Percentiles rank a stretch among this genome's conserved stretches.
Conservation (phyloP, 2,329 filamentous ascomycete genomes). For the Lizonia empirigonia region DNA sequence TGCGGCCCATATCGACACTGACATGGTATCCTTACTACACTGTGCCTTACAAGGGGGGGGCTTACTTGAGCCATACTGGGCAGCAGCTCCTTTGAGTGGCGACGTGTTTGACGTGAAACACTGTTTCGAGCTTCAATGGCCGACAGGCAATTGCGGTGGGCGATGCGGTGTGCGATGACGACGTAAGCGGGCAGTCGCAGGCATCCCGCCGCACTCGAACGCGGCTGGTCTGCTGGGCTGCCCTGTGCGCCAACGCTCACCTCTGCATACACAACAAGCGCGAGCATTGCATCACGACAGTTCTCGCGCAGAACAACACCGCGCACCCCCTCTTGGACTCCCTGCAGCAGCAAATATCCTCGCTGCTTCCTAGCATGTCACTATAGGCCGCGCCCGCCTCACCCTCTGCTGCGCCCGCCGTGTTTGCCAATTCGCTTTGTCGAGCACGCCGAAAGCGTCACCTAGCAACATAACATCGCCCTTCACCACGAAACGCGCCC, state of each 20-base stretch:
- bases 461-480: slow-evolving; percentile 42
- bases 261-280: slow-evolving; percentile 32
- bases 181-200: slow-evolving; percentile 13
- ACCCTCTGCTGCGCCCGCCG: slow-evolving; percentile 23
- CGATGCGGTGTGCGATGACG: slow-evolving; percentile 21
- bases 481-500: slow-evolving; percentile 25
- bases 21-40: not conserved
- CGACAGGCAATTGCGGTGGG: slow-evolving; percentile 1
- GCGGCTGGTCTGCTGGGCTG: slow-evolving; percentile 13
- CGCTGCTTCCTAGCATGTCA: slow-evolving; percentile 21
- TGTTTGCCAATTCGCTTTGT: slow-evolving; percentile 49
- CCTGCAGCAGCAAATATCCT: slow-evolving; percentile 18
- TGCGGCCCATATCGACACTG: too few relatives aligned
- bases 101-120: not conserved
- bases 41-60: not conserved
- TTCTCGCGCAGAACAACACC: slow-evolving; percentile 17
- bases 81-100: not conserved
- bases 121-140: not conserved
- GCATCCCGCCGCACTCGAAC: slow-evolving; percentile 5
- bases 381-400: slow-evolving; percentile 16
- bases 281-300: slow-evolving; percentile 25
- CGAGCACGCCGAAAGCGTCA: slow-evolving; percentile 42
- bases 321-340: slow-evolving; percentile 6
- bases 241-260: slow-evolving; percentile 23
- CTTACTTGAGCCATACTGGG: slow-evolving; percentile 36